Base-by-base conservation (phyloP, 2,329 filamentous ascomycete genomes). In the Ceratocystis albifundus region DNA sequence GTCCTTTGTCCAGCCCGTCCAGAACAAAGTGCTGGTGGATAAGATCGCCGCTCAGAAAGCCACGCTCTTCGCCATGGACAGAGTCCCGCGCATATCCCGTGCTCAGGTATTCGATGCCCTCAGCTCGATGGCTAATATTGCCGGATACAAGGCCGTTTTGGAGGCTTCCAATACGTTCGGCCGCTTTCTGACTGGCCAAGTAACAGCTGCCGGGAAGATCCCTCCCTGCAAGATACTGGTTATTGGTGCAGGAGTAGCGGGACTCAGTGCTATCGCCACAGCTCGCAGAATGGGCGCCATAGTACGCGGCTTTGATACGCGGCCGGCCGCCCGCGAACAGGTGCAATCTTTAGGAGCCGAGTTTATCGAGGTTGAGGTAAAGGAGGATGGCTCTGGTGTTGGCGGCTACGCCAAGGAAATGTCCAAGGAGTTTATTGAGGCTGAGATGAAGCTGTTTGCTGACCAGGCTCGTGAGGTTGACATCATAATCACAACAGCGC, bases 61-160 rank as follows among this genome's bases (percentile, higher is more conserved):
- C 1, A 95, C 89, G 0, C 79, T 84, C 17, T 94, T 96, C 73
- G 90, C 91, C 25, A 96, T 96, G 90, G 91, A 96, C 73, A 88
- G 92, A 85, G 88, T 96, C 64, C 91, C 91, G 17, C 85, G 91
- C 50, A 96, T 96, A 71, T 95, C 90, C 0, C 84, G 91, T 61
- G 90, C 91, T 0, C 91, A 96, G 74, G 86, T 89, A 0, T 96
- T 95, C 71, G 90, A 96, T 75, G 90, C 90, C 0, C 80, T 96
- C 66, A 91, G 89, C 74, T 94, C 89, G 8, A 96, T 96, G 91
- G 90, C 91, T 68, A 96, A 96, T 71, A 96, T 96, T 76, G 89
- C 90, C 25, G 91, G 91, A 0, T 96, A 96, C 77, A 96, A 95
- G 75, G 91, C 90, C 50, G 89, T 96, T 0, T 78, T 96, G 55